Base-by-base conservation (phyloP, 208 protist species). In the Giardia muris region DNA sequence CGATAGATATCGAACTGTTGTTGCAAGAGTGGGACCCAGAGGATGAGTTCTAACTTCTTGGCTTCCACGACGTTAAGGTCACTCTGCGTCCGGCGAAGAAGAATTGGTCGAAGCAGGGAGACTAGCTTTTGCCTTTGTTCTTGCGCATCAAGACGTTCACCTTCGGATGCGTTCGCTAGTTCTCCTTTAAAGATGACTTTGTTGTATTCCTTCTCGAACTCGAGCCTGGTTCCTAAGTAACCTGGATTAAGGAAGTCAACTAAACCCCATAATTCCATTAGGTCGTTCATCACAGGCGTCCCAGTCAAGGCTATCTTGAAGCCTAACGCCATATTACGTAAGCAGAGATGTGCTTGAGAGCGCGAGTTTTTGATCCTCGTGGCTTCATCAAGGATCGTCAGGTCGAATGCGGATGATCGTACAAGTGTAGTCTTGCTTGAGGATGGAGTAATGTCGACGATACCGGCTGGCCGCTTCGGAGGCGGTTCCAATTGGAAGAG, bases 231-330 rank as follows among this genome's bases (percentile, higher is more conserved):
- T 3, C 87, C 87, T 1, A 90, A 45, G 44, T 47, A 90, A 2
- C 87, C 87, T 48, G 1, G 43, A 3, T 90, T 47, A 2, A 90
- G n/a, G n/a, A 48, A 90, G 2, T 90, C 43, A 1, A 47, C 87
- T 4, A 90, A 67, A 4, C n/a, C 45, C 2, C 10, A 90, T 1
- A 90, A 46, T n/a, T 90, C 87, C 19, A 0, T n/a, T 2, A 90
- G n/a, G 87, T 90, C 48, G 87, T 90, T 90, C 43, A 90, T 90
- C 42, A 90, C 43, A 4, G 87, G 87, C n/a, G 87, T 90, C 1
- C 87, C 87, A 10, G 87, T 90, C 42, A 90, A 46, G 0, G 43
- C 87, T 2, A 90, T 0, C 45, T 90, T 90, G 45, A 90, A 90
- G 87, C 4, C 2, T 4, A n/a, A 43, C 1, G 4, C 45, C 2